Evolutionary conservation across 176 grass and related monocot species (phyloP).

Genomic region (Stipa capillata): DNA sequence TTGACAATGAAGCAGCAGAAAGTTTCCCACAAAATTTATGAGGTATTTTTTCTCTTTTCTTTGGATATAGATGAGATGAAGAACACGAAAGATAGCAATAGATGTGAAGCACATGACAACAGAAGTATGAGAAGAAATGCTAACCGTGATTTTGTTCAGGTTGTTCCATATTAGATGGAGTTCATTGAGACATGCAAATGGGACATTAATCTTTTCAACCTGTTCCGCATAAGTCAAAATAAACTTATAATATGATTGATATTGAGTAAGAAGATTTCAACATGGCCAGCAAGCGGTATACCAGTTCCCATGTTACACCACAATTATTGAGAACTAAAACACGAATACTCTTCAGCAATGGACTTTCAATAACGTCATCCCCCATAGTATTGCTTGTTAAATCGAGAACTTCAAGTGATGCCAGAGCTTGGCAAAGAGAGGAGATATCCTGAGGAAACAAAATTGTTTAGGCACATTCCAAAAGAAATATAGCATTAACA

Average conservation of each 20-base stretch:
- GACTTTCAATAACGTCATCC: conserved; percentile 38
- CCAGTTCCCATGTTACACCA: conserved; percentile 68
- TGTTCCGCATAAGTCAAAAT: conserved; percentile 36
- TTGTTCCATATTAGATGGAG: conserved; percentile 86
- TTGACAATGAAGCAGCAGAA: background rate
- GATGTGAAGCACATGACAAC: background rate
- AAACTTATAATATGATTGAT: background rate
- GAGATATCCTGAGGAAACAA: conserved; percentile 54
- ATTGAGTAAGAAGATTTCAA: conserved; percentile 6
- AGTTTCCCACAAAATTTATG: background rate
- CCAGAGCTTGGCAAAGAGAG: conserved; percentile 71
- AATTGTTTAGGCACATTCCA: background rate
- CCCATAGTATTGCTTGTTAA: conserved; percentile 85
- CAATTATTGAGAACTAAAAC: conserved; percentile 88
- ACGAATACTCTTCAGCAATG: conserved; percentile 40
- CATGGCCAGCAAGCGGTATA: conserved; percentile 7
- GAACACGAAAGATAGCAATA: background rate
- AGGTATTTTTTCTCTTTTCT: background rate
- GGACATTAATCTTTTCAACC: conserved; percentile 68
- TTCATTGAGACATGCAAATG: conserved; percentile 54
- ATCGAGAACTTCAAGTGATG: conserved; percentile 77
- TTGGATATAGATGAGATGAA: background rate
- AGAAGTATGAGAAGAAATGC: background rate
- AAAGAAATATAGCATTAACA: background rate
- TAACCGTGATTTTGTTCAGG: conserved; percentile 61